Percentiles rank a stretch among this genome's conserved stretches.
Conservation (phyloP, 1,284 basidiomycete species). For the Marasmius tenuissimus region DNA sequence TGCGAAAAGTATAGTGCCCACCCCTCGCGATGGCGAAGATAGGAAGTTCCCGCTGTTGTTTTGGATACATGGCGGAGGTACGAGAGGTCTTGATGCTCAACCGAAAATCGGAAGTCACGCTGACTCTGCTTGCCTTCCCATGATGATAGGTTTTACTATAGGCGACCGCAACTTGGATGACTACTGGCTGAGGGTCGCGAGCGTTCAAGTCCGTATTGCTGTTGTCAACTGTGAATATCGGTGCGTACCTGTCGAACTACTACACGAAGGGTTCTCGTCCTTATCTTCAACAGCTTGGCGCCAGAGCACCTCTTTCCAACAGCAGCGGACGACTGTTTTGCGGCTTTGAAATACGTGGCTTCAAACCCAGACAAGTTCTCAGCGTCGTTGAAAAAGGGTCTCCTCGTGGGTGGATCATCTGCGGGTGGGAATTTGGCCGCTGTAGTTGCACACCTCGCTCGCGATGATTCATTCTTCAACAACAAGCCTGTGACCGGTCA, state of each 20-base stretch:
- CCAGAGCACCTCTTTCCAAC: slow-evolving; percentile 18
- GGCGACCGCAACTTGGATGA: slow-evolving; percentile 9
- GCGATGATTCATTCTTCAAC: slow-evolving; percentile 10
- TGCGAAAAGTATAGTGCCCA: not conserved
- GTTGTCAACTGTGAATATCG: slow-evolving; percentile 15
- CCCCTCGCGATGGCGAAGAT: not conserved
- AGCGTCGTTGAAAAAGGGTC: slow-evolving; percentile 8
- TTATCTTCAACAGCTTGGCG: slow-evolving; percentile 5
- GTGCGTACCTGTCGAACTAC: not conserved
- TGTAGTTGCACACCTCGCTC: slow-evolving; percentile 4
- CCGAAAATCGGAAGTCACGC: not conserved
- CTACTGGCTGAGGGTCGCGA: slow-evolving; percentile 7
- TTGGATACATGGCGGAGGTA: slow-evolving; percentile 14
- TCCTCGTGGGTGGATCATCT: slow-evolving; percentile 8
- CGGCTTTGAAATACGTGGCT: slow-evolving; percentile 13
- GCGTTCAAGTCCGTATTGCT: slow-evolving; percentile 9
- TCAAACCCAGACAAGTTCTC: not conserved
- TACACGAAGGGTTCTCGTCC: not conserved
- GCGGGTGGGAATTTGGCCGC: slow-evolving; percentile 13
- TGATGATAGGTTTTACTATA: not conserved
- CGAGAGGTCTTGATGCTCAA: not conserved
- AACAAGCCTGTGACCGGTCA: not conserved
- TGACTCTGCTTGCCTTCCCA: not conserved
- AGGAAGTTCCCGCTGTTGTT: slow-evolving; percentile 12
- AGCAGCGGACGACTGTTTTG: slow-evolving; percentile 11